Conservation (phyloP, 306 rosid species). For the Glycine soja region DNA sequence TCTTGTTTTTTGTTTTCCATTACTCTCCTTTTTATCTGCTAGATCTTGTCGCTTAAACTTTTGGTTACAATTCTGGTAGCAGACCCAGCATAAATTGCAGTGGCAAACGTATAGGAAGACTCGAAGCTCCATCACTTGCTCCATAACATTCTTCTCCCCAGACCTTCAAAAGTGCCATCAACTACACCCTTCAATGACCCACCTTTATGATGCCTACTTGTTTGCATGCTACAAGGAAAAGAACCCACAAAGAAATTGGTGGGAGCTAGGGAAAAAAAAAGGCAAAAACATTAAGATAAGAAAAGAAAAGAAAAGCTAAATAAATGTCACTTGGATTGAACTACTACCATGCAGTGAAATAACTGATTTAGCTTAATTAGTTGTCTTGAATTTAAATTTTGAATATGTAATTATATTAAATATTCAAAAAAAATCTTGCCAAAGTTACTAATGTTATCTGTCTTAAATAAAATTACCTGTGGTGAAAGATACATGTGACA, state of each 20-base stretch:
- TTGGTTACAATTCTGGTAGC: conserved; percentile 65
- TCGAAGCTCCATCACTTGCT: conserved; percentile 75
- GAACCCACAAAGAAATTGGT: conserved; percentile 22
- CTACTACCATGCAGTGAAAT: neutral
- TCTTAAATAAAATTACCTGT: neutral
- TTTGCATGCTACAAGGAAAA: conserved; percentile 43
- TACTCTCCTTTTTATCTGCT: conserved; percentile 47
- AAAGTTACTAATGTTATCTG: too few species aligned
- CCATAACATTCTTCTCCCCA: conserved; percentile 91
- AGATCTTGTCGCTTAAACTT: conserved; percentile 66
- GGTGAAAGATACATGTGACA: neutral
- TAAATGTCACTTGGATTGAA: neutral
- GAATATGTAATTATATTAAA: too few species aligned
- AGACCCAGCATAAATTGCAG: conserved; percentile 55
- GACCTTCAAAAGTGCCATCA: conserved; percentile 45
- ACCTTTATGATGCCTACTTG: conserved; percentile 44
- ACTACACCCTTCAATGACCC: conserved; percentile 43
- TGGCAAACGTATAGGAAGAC: conserved; percentile 57
- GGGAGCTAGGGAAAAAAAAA: neutral
- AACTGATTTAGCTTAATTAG: too few species aligned
- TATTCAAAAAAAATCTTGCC: too few species aligned
- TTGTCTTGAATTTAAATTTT: too few species aligned
- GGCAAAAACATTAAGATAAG: neutral
- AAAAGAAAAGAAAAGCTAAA: neutral
- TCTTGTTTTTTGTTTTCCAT: conserved; percentile 31